Evolutionary conservation across 176 grass and related monocot genomes (phyloP), one percentile per base, ranked within the genome.

Genomic region (Triticum timopheevii): DNA sequence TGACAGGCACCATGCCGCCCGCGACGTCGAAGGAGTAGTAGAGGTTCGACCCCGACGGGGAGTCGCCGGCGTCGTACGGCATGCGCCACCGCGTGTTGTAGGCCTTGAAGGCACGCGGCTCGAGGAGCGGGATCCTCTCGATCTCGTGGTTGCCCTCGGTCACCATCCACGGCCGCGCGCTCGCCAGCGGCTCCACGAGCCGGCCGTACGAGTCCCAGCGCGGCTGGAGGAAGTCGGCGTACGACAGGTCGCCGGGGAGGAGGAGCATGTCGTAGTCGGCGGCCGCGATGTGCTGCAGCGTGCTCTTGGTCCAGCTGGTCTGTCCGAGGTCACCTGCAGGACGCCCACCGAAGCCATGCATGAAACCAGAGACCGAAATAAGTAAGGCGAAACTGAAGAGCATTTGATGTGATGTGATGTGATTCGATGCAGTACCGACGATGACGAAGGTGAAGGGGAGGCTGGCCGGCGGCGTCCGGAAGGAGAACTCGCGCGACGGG

Each of bases 21-120:
- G 89, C 89, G 2, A 86, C 86, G 81, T 91, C 84, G 77, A 91
- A 94, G 11, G 92, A 94, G 80, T 94, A 94, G 70, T 89, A 91
- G 24, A 94, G 80, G 87, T 94, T 94, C 3, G 89, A 91, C 2
- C 77, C 77, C 5, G 77, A 80, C 28, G 84, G 36, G 19, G 92
- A 85, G 65, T 76, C 87, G 35, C 89, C 91, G 69, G 86, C 89
- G 63, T 94, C 92, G 74, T 85, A 82, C 1, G 89, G 92, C 92
- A 94, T 91, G 40, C 81, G 89, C 92, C 89, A 94, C 30, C 92
- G 77, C 15, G 73, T 69, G 65, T 94, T 85, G 77, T 87, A 94
- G 13, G 89, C 87, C 3, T 73, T 77, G 54, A 94, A 94, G 28
- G 16, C 13, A 52, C 49, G 49, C 49, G 49, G 20, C 17, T 66